A percentile compares a stretch with the other conserved stretches of the same genome.
Conservation (phyloP, 140 eudicot genomes). For the Erigeron philadelphicus region DNA sequence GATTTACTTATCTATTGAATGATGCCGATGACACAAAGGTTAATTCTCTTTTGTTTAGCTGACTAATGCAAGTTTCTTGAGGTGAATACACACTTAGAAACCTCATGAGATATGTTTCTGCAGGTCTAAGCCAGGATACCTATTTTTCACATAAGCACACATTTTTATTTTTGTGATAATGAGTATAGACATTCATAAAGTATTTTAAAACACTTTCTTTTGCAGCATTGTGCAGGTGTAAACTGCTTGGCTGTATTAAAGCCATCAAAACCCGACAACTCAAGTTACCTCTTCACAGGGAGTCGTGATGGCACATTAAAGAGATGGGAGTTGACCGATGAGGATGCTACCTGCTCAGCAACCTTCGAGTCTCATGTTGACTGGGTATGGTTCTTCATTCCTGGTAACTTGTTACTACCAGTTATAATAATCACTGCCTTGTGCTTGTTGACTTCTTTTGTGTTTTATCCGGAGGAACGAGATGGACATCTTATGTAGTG, state of each 20-base stretch:
- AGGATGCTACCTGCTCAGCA: conserved; percentile 70
- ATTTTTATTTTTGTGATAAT: not conserved
- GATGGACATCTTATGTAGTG: conserved; percentile 6
- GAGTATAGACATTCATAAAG: not conserved
- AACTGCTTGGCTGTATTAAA: conserved; percentile 84
- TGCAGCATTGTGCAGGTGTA: conserved; percentile 93
- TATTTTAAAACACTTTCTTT: conserved; percentile 8
- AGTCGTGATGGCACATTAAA: conserved; percentile 95
- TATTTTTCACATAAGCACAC: not conserved
- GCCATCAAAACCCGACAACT: conserved; percentile 50
- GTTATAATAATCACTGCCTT: not conserved
- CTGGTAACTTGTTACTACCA: conserved; percentile 21
- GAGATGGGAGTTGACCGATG: conserved; percentile 83
- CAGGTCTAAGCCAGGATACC: not conserved
- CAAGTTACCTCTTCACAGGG: conserved; percentile 73
- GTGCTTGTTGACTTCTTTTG: conserved; percentile 11
- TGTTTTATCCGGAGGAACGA: not conserved
- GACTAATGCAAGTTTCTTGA: conserved; percentile 12
- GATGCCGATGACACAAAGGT: conserved; percentile 77
- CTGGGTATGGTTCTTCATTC: conserved; percentile 54
- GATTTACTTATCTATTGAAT: conserved; percentile 68
- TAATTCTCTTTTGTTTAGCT: conserved; percentile 4
- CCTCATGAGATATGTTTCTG: not conserved
- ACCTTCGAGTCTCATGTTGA: conserved; percentile 97
- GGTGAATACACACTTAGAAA: conserved; percentile 10